Evolutionary conservation across 805 yeast genomes (phyloP), one percentile per base, ranked within the genome.

Genomic region (Isabelozyma gotoi): DNA sequence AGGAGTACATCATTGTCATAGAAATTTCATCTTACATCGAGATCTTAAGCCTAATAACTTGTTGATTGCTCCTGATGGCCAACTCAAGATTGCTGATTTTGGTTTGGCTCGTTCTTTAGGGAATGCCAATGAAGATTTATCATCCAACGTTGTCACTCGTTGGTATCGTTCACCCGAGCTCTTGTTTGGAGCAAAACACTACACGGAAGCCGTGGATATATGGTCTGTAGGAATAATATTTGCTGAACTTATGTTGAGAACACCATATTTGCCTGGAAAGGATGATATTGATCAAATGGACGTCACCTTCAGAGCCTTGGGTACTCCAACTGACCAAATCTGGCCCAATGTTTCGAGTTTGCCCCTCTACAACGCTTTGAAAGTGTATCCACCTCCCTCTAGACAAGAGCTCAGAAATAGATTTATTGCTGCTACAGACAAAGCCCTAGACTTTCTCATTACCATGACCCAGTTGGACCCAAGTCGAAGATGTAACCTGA

Each of bases 1-100:
- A 54, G 99, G 99, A 3, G 78, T 94, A 4, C 94, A 92, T 59
- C 98, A 94, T 59, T 90, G 97, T 59, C 99, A 94, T 60, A 74
- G 99, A 45, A 88, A 91, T 57, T 86, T 82, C 53, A 85, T 94
- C 16, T 68, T 94, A 40, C 99, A 94, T 59, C 78, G 99, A 51
- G 98, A 92, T 71, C 73, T 92, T 53, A 92, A 92, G 62, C 98
- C 98, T 11, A 88, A 88, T 62, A 94, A 94, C 65, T 73, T 94
- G 67, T 71, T 94, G 43, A 69, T 94, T 31, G 85, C 96, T 0
- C 94, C 96, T 0, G 80, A 78, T 46, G 99, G 99, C 0, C 82
- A 85, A 49, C 73, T 94, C 47, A 94, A 94, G 62, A 77, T 94
- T 48, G 99, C 99, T 2, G 99, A 94, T 88, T 94, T 94, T 71